Conservation (phyloP, 2,329 filamentous ascomycete genomes). For the Diaporthe citrichinensis region DNA sequence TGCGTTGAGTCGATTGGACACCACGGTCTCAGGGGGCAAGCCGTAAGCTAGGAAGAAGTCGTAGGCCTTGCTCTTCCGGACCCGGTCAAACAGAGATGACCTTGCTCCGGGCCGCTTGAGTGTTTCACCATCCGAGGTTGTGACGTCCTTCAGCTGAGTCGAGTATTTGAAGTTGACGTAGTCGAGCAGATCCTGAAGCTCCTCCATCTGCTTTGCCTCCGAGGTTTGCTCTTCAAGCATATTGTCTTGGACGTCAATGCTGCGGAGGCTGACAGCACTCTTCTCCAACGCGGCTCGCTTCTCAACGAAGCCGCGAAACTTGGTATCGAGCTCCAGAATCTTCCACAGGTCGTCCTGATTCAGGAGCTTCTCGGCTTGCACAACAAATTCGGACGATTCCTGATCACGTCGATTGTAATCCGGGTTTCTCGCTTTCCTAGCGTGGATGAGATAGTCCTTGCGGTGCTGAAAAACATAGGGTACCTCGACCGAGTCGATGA, state of each 20-base stretch:
- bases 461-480: slow-evolving; percentile 98
- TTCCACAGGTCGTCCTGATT: slow-evolving; percentile 96
- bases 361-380: slow-evolving; percentile 87
- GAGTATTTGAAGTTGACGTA: slow-evolving; percentile 97
- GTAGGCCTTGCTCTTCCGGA: slow-evolving; percentile 85
- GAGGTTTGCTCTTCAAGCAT: slow-evolving; percentile 88
- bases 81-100: slow-evolving; percentile 84
- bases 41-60: slow-evolving; percentile 90
- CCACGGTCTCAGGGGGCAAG: slow-evolving; percentile 89
- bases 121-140: slow-evolving; percentile 71
- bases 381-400: slow-evolving; percentile 79
- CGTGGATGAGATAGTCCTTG: slow-evolving; percentile 96
- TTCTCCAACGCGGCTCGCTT: slow-evolving; percentile 89
- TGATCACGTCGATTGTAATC: slow-evolving; percentile 72
- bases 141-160: slow-evolving; percentile 84
- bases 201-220: slow-evolving; percentile 88
- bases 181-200: slow-evolving; percentile 95
- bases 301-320: slow-evolving; percentile 92
- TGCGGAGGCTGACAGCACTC: slow-evolving; percentile 81
- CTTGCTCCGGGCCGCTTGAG: slow-evolving; percentile 87
- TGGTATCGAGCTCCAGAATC: slow-evolving; percentile 93
- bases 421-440: slow-evolving; percentile 76
- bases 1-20: slow-evolving; percentile 82
- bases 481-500: slow-evolving; percentile 93
- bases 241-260: slow-evolving; percentile 74